Evolutionary conservation across 768 basidiomycete species (phyloP).

Genomic region (Serpula lacrymans): DNA sequence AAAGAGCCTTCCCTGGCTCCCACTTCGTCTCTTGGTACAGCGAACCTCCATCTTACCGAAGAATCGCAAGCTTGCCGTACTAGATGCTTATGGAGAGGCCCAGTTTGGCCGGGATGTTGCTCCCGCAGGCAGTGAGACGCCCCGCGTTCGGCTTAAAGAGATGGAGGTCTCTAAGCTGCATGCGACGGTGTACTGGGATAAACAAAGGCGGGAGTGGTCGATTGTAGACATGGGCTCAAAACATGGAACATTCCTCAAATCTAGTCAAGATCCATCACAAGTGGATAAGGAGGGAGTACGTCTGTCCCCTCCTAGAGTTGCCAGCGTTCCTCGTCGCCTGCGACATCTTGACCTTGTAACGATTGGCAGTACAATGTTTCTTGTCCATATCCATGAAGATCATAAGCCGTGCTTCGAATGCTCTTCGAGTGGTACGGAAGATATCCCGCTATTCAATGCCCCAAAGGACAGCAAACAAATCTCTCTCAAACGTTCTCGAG

Average conservation of each 20-base stretch:
- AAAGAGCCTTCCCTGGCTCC: constrained; percentile 19
- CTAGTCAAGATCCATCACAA: constrained; percentile 11
- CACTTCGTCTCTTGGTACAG: constrained; percentile 37
- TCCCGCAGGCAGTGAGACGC: constrained; percentile 45
- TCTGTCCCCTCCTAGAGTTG: constrained; percentile 60
- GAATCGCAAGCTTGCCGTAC: constrained; percentile 48
- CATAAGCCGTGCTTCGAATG: constrained; percentile 63
- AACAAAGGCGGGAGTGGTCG: constrained; percentile 55
- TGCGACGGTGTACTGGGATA: constrained; percentile 72
- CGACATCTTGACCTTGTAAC: constrained; percentile 62
- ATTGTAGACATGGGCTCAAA: constrained; percentile 84
- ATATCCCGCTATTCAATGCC: constrained; percentile 53
- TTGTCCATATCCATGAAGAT: constrained; percentile 65
- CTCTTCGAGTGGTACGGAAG: constrained; percentile 43
- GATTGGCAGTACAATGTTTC: constrained; percentile 69
- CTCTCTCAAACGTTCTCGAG: constrained; percentile 8
- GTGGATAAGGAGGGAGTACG: constrained; percentile 42
- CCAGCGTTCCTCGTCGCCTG: constrained; percentile 65
- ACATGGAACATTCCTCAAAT: constrained; percentile 73
- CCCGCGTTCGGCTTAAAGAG: constrained; percentile 74
- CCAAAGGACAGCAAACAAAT: constrained; percentile 10
- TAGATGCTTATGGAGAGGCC: constrained; percentile 61
- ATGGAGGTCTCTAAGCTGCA: constrained; percentile 83
- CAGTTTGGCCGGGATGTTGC: constrained; percentile 74
- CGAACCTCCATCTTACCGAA: constrained; percentile 47